Conservation (phyloP, 345 rosid species). For the Eucalyptus sp. region DNA sequence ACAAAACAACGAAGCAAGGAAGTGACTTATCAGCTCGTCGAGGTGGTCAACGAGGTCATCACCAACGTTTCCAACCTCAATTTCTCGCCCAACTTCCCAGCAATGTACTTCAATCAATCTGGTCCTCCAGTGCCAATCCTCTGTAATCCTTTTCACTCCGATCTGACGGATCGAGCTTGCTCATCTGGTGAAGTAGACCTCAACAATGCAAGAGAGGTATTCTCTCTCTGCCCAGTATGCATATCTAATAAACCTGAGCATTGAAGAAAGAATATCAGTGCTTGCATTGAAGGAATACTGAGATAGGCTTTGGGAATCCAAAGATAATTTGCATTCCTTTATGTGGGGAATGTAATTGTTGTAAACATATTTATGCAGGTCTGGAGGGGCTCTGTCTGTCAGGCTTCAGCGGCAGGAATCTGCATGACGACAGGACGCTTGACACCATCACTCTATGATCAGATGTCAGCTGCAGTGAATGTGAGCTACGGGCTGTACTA, state of each 20-base stretch:
- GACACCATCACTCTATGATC: constrained; percentile 53
- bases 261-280: neutral
- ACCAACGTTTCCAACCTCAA: constrained; percentile 91
- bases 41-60: constrained; percentile 73
- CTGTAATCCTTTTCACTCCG: constrained; percentile 69
- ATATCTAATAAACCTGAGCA: neutral
- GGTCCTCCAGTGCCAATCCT: constrained; percentile 78
- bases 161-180: constrained; percentile 55
- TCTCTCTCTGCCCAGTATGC: neutral
- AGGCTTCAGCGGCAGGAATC: constrained; percentile 53
- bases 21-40: constrained; percentile 65
- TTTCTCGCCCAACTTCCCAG: constrained; percentile 70
- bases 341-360: neutral
- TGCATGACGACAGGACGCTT: constrained; percentile 68
- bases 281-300: neutral
- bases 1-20: constrained; percentile 56
- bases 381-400: constrained; percentile 63
- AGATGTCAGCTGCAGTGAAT: constrained; percentile 54
- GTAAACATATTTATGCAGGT: constrained; percentile 26
- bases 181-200: constrained; percentile 59
- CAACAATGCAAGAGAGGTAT: constrained; percentile 75
- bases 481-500: constrained; percentile 41
- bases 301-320: neutral
- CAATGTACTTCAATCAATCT: constrained; percentile 82
- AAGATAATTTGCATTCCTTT: neutral